Percentiles rank a stretch among this genome's conserved stretches.
phyloP scores from a whole-genome alignment of 331 rosid species.

The Saraca asoca region DNA sequence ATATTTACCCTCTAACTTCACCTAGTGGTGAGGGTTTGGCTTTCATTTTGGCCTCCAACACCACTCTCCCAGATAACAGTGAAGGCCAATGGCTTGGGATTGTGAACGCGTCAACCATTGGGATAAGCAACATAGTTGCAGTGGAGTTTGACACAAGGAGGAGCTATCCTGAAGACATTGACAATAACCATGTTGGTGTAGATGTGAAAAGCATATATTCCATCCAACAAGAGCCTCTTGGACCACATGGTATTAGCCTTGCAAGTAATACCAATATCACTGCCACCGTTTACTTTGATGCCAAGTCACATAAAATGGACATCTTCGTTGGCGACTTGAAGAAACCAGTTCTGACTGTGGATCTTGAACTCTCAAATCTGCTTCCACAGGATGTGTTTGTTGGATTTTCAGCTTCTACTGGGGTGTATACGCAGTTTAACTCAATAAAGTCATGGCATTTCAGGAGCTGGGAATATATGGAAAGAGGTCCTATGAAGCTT shows the following conservation, averaged over 20 bases:
- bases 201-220: conserved; percentile 47
- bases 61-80: conserved; percentile 32
- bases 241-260: conserved; percentile 36
- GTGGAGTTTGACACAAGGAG: conserved; percentile 59
- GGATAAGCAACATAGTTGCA: conserved; percentile 41
- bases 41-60: conserved; percentile 35
- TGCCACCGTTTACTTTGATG: conserved; percentile 42
- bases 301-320: conserved; percentile 12
- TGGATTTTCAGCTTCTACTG: conserved; percentile 64
- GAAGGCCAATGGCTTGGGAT: conserved; percentile 56
- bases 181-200: conserved; percentile 55
- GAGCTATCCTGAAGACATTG: conserved; percentile 45
- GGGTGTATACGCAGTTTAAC: conserved; percentile 40
- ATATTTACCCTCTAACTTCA: background rate
- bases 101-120: conserved; percentile 41
- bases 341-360: conserved; percentile 22
- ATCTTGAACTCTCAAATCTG: conserved; percentile 39
- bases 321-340: conserved; percentile 29
- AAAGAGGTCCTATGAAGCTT: background rate
- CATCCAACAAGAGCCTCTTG: conserved; percentile 40
- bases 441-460: conserved; percentile 46
- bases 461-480: conserved; percentile 17
- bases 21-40: conserved; percentile 60
- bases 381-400: conserved; percentile 46
- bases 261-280: background rate